phyloP scores from a whole-genome alignment of 2,329 filamentous ascomycete species.

The Neofusicoccum umdonicola region DNA sequence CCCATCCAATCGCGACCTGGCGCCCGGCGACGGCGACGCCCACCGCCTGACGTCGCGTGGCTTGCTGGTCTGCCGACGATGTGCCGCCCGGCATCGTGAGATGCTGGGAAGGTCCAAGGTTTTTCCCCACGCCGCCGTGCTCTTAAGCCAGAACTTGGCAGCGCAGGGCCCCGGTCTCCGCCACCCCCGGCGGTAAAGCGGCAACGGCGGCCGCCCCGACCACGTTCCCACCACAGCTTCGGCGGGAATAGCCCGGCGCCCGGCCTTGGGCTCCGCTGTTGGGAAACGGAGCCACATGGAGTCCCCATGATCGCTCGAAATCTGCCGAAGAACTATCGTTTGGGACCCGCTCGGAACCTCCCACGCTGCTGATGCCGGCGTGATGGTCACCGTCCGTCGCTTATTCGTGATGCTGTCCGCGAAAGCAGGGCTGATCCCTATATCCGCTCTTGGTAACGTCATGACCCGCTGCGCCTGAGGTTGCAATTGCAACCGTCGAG shows the following conservation, averaged over 20 bases:
- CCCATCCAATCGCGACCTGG: background rate
- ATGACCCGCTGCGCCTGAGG: background rate
- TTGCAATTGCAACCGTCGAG: background rate
- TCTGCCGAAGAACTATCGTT: background rate
- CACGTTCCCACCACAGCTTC: background rate
- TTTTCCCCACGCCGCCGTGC: too few relatives aligned
- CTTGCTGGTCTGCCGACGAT: background rate
- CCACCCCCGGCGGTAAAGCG: too few relatives aligned
- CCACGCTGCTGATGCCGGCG: background rate
- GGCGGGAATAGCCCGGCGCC: background rate
- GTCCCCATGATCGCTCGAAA: background rate
- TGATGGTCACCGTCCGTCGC: background rate
- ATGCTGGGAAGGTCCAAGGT: background rate
- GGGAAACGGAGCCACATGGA: background rate
- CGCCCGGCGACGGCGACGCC: background rate
- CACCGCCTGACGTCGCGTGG: constrained; percentile 6
- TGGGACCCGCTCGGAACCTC: background rate
- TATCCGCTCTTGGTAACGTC: background rate
- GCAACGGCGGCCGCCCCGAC: background rate
- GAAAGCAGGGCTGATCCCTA: background rate
- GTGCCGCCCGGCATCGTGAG: background rate
- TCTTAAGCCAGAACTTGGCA: too few relatives aligned
- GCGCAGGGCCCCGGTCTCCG: too few relatives aligned
- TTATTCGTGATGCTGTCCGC: background rate
- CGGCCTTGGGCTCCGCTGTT: background rate